phyloP scores from a whole-genome alignment of 2,329 filamentous ascomycete genomes.

The Trichoderma guizhouense region DNA sequence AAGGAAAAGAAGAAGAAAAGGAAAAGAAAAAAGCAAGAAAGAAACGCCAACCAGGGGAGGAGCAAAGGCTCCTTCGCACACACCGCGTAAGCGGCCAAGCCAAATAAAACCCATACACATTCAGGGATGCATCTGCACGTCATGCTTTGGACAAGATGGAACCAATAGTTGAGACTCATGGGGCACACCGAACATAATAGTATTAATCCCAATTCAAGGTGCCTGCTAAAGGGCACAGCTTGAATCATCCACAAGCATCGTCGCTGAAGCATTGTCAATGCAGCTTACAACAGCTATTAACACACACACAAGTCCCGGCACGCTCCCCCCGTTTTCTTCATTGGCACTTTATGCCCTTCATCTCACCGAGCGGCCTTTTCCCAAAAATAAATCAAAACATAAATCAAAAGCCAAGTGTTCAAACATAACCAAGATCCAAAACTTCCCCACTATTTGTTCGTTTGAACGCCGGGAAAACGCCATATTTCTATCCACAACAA shows the following conservation, averaged over 20 bases:
- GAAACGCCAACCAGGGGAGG: background rate
- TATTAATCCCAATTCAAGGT: slow-evolving; percentile 11
- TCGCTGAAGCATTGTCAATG: background rate
- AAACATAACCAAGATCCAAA: slow-evolving; percentile 2
- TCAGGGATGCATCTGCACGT: background rate
- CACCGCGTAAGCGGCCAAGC: background rate
- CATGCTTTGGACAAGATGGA: background rate
- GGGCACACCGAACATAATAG: slow-evolving; percentile 3
- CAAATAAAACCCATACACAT: background rate
- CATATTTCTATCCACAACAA: slow-evolving; percentile 16
- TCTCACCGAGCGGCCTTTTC: background rate
- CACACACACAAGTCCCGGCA: background rate
- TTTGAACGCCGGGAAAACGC: slow-evolving; percentile 17
- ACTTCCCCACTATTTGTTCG: slow-evolving; percentile 14
- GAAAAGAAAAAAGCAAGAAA: background rate
- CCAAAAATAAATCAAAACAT: background rate
- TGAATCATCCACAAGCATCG: slow-evolving; percentile 1
- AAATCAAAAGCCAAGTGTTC: background rate
- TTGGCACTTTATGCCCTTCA: slow-evolving; percentile 10
- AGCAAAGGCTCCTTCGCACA: background rate
- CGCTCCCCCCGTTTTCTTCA: background rate
- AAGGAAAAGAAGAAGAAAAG: background rate
- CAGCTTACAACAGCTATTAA: slow-evolving; percentile 4
- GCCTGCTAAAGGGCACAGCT: slow-evolving; percentile 8
- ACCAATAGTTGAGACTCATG: background rate